phyloP scores from a whole-genome alignment of 2,329 filamentous ascomycete genomes.

The Colletotrichum limetticola region DNA sequence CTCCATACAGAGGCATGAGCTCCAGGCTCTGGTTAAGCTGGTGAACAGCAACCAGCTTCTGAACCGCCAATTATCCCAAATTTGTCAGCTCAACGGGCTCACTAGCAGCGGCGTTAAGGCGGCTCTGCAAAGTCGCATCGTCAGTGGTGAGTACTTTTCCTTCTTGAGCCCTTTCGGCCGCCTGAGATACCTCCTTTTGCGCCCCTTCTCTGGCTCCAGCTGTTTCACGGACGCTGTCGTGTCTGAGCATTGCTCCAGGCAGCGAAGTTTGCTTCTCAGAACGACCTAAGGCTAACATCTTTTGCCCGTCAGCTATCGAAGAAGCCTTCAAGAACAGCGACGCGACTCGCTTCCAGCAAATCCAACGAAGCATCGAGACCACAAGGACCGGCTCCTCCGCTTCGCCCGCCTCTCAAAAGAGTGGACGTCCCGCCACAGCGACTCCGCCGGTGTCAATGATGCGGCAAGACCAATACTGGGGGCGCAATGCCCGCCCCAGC shows the following conservation, averaged over 20 bases:
- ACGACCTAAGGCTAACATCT: constrained; percentile 15
- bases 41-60: constrained; percentile 57
- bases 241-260: neutral
- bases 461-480: constrained; percentile 23
- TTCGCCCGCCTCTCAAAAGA: constrained; percentile 29
- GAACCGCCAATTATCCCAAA: constrained; percentile 76
- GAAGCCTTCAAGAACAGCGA: constrained; percentile 50
- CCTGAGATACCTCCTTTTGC: constrained; percentile 40
- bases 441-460: constrained; percentile 10
- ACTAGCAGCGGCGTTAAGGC: constrained; percentile 87
- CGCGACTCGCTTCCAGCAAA: constrained; percentile 53
- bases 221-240: constrained; percentile 13
- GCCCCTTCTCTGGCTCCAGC: constrained; percentile 26
- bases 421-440: constrained; percentile 13
- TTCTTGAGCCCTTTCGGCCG: neutral
- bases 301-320: constrained; percentile 51
- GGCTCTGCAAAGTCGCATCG: constrained; percentile 81
- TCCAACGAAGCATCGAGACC: constrained; percentile 53
- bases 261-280: neutral
- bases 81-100: constrained; percentile 80
- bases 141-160: constrained; percentile 69
- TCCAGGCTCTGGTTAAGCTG: constrained; percentile 55
- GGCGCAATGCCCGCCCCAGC: constrained; percentile 14
- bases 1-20: constrained; percentile 52
- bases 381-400: constrained; percentile 21